A percentile compares a stretch with the other conserved stretches of the same genome.
Evolutionary conservation across 345 rosid genomes (phyloP).

Genomic region (Bruguiera parviflora): DNA sequence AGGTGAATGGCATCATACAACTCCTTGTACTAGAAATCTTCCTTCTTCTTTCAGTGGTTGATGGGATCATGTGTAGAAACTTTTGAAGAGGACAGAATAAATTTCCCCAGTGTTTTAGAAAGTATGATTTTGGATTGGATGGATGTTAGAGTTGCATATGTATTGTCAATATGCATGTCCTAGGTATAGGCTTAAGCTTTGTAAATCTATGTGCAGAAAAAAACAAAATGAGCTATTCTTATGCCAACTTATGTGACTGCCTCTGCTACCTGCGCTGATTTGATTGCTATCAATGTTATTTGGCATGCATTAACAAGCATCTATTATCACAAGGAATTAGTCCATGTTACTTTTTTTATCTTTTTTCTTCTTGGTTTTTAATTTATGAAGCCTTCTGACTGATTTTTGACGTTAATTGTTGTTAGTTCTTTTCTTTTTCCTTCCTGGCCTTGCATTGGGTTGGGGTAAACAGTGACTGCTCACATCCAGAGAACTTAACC

Average conservation of each 20-base stretch:
- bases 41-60: background rate
- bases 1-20: constrained; percentile 24
- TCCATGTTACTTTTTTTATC: no score
- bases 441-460: no score
- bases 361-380: no score
- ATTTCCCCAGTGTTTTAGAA: background rate
- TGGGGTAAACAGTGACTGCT: no score
- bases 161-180: background rate
- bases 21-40: background rate
- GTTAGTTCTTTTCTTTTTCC: no score
- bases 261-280: background rate
- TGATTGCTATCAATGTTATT: background rate
- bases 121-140: background rate
- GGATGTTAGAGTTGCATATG: background rate
- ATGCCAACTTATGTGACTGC: background rate
- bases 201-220: background rate
- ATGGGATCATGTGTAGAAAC: no score
- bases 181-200: background rate
- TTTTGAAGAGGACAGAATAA: background rate
- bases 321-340: no score
- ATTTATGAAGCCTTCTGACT: no score
- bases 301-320: no score
- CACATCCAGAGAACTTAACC: no score
- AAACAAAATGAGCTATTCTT: background rate
- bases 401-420: no score